Evolutionary conservation across 1,284 basidiomycete genomes (phyloP).

Genomic region (Xerocomus subilludens): DNA sequence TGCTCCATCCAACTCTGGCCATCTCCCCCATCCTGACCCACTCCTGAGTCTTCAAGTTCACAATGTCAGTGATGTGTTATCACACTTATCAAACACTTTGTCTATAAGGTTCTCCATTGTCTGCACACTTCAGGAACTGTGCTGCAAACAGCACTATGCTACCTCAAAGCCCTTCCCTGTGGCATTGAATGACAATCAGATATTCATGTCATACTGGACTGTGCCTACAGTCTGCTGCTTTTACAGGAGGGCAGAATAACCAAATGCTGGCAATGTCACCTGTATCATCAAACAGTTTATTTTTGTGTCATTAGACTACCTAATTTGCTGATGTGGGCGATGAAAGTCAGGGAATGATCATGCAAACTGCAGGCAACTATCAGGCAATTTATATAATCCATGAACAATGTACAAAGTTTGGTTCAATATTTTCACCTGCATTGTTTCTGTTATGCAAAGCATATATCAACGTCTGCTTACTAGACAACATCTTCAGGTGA

Average conservation of each 20-base stretch:
- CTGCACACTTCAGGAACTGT: slow-evolving; percentile 80
- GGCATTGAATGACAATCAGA: slow-evolving; percentile 59
- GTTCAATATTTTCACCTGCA: no score
- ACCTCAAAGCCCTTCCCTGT: slow-evolving; percentile 71
- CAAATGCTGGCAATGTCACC: slow-evolving; percentile 41
- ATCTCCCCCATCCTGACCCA: slow-evolving; percentile 43
- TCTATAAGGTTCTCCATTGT: slow-evolving; percentile 79
- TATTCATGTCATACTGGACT: slow-evolving; percentile 62
- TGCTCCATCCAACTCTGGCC: slow-evolving; percentile 59
- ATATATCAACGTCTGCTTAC: no score
- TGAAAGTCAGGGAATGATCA: no score
- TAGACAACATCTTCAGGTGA: no score
- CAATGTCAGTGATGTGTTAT: slow-evolving; percentile 53
- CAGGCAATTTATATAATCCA: no score
- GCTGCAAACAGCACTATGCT: slow-evolving; percentile 81
- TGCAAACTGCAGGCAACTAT: no score
- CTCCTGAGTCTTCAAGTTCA: slow-evolving; percentile 34
- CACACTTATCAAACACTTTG: slow-evolving; percentile 73
- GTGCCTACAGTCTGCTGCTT: slow-evolving; percentile 51
- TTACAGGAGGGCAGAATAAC: slow-evolving; percentile 50
- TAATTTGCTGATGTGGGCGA: no score
- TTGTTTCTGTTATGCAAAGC: no score
- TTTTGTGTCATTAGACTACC: no score
- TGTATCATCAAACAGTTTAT: slow-evolving; percentile 35
- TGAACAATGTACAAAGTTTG: no score